Conservation (phyloP, 1,284 basidiomycete genomes). For the Heterobasidion parviporum region DNA sequence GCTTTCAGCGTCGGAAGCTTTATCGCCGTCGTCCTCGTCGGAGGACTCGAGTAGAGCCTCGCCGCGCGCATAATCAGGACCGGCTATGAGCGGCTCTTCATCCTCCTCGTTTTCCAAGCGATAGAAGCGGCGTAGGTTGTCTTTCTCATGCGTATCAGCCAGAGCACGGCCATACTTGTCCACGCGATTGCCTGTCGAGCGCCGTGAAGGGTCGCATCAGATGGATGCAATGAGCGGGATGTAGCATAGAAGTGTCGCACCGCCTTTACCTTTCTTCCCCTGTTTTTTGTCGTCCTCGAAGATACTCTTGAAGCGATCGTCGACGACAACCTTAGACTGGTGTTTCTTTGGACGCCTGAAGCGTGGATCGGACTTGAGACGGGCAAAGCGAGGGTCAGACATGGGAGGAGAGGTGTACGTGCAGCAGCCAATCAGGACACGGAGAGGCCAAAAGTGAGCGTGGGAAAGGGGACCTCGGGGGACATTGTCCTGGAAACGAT, state of each 20-base stretch:
- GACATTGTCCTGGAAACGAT: slow-evolving; percentile 2
- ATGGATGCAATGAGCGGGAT: not conserved
- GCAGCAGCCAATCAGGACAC: slow-evolving; percentile 3
- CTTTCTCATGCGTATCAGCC: slow-evolving; percentile 60
- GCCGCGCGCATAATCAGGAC: slow-evolving; percentile 86
- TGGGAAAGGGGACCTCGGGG: not conserved
- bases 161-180: slow-evolving; percentile 90
- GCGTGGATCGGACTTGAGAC: slow-evolving; percentile 86
- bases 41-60: slow-evolving; percentile 85
- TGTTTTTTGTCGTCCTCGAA: slow-evolving; percentile 47
- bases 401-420: slow-evolving; percentile 26
- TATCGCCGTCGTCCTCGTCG: slow-evolving; percentile 46
- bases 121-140: slow-evolving; percentile 81
- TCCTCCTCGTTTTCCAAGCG: slow-evolving; percentile 50
- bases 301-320: slow-evolving; percentile 89
- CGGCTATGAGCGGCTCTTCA: slow-evolving; percentile 29
- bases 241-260: slow-evolving; percentile 20
- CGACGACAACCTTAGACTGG: slow-evolving; percentile 79
- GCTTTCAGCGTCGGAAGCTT: slow-evolving; percentile 37
- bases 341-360: slow-evolving; percentile 83
- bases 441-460: not conserved
- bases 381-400: slow-evolving; percentile 82
- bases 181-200: slow-evolving; percentile 43
- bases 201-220: slow-evolving; percentile 1
- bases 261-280: slow-evolving; percentile 28